Conservation (phyloP, 2,329 filamentous ascomycete genomes). For the Penicillium sp. region DNA sequence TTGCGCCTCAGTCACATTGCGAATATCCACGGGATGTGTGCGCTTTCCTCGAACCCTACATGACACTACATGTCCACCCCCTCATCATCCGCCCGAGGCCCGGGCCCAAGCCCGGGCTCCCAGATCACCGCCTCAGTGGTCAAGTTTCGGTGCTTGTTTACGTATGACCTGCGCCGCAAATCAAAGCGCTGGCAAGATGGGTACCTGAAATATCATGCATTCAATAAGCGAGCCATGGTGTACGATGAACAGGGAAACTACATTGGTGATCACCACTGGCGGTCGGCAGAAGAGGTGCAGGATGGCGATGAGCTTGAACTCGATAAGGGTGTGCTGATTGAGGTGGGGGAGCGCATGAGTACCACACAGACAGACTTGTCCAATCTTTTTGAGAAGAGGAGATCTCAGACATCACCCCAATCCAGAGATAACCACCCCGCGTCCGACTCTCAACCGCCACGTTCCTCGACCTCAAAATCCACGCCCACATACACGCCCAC, state of each 20-base stretch:
- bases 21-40: neutral
- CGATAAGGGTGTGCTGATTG: slow-evolving; percentile 74
- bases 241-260: slow-evolving; percentile 80
- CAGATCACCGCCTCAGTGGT: slow-evolving; percentile 72
- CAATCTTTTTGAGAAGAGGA: slow-evolving; percentile 70
- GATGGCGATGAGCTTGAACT: slow-evolving; percentile 82
- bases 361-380: slow-evolving; percentile 75
- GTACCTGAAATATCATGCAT: slow-evolving; percentile 79
- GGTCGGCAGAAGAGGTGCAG: slow-evolving; percentile 64
- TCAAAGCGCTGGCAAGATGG: slow-evolving; percentile 95
- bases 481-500: slow-evolving; percentile 44
- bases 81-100: slow-evolving; percentile 29
- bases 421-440: slow-evolving; percentile 28
- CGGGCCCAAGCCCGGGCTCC: slow-evolving; percentile 46
- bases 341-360: slow-evolving; percentile 75
- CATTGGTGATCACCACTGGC: slow-evolving; percentile 83
- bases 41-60: neutral
- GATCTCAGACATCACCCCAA: slow-evolving; percentile 36
- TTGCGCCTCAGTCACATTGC: neutral
- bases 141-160: slow-evolving; percentile 84
- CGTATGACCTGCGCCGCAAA: slow-evolving; percentile 80
- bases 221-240: slow-evolving; percentile 89
- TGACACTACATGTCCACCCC: slow-evolving; percentile 22
- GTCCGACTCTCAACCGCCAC: slow-evolving; percentile 23
- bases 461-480: slow-evolving; percentile 25